Conservation (phyloP, 805 yeast genomes). For the Wickerhamomyces sydowiorum region DNA sequence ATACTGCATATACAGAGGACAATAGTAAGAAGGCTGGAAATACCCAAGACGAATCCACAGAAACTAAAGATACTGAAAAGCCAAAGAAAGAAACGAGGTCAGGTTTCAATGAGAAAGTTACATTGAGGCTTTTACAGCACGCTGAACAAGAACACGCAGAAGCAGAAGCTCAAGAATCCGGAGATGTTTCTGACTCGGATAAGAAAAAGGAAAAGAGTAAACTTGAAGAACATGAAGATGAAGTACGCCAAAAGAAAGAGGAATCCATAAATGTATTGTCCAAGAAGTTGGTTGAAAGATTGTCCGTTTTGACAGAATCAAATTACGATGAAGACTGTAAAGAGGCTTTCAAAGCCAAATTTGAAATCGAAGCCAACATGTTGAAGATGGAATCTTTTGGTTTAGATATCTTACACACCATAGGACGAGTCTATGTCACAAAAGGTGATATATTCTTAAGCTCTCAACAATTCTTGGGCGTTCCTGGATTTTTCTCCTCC, state of each 20-base stretch:
- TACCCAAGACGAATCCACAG: neutral
- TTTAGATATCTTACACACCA: constrained; percentile 69
- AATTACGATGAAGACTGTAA: constrained; percentile 57
- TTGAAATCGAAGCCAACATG: constrained; percentile 77
- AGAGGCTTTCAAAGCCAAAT: constrained; percentile 54
- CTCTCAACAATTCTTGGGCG: constrained; percentile 55
- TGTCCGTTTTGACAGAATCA: constrained; percentile 58
- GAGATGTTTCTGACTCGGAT: constrained; percentile 16
- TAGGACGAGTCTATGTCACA: constrained; percentile 63
- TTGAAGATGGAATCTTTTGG: constrained; percentile 82
- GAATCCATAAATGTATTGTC: constrained; percentile 60
- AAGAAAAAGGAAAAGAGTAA: constrained; percentile 36
- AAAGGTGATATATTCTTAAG: constrained; percentile 62
- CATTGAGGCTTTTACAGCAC: constrained; percentile 6
- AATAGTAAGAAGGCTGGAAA: no score
- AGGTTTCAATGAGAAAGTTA: neutral
- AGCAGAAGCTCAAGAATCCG: constrained; percentile 4
- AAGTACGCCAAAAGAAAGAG: constrained; percentile 59
- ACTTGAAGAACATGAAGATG: constrained; percentile 67
- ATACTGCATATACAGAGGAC: no score
- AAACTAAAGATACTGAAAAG: neutral
- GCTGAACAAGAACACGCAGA: neutral
- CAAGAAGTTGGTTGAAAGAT: constrained; percentile 46
- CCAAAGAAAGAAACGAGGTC: neutral
- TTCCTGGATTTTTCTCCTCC: constrained; percentile 69